phyloP scores from a whole-genome alignment of 176 grass and related monocot species.

The Cenchrus americanus region DNA sequence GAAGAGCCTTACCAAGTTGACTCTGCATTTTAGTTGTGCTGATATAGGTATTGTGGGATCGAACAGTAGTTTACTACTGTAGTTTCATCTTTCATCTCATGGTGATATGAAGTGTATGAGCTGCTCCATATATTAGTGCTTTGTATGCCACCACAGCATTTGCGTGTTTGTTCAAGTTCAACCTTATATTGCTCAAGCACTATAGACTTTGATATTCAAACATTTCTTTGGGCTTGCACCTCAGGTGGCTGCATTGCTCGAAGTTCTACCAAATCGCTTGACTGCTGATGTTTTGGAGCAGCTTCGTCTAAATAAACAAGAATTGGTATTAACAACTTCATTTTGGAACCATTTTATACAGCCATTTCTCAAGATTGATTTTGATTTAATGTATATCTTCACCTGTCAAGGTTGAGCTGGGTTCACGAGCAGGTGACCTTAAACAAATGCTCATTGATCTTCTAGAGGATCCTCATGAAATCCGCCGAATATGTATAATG shows the following conservation, averaged over 20 bases:
- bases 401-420: slow-evolving; percentile 83
- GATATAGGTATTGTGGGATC: slow-evolving; percentile 2
- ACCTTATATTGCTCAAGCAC: background rate
- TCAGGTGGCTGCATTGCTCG: slow-evolving; percentile 86
- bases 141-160: background rate
- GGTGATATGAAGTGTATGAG: background rate
- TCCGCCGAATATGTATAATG: slow-evolving; percentile 95
- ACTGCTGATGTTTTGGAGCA: slow-evolving; percentile 95
- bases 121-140: background rate
- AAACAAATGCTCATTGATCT: slow-evolving; percentile 99
- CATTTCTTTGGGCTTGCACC: slow-evolving; percentile 21
- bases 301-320: slow-evolving; percentile 97
- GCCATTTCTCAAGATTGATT: slow-evolving; percentile 18
- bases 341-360: slow-evolving; percentile 26
- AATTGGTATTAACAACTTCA: slow-evolving; percentile 56
- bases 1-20: slow-evolving; percentile 17
- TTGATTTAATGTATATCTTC: slow-evolving; percentile 40
- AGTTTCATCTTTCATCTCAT: background rate
- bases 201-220: slow-evolving; percentile 8
- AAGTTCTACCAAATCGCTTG: slow-evolving; percentile 94
- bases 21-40: slow-evolving; percentile 10
- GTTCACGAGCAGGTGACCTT: slow-evolving; percentile 88
- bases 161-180: slow-evolving; percentile 10
- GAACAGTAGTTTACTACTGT: background rate
- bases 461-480: slow-evolving; percentile 92